These are phyloP conservation scores for Mimosa bimucronata DNA, from an alignment of 306 rosid species.

Conservation along the genomic window DNA sequence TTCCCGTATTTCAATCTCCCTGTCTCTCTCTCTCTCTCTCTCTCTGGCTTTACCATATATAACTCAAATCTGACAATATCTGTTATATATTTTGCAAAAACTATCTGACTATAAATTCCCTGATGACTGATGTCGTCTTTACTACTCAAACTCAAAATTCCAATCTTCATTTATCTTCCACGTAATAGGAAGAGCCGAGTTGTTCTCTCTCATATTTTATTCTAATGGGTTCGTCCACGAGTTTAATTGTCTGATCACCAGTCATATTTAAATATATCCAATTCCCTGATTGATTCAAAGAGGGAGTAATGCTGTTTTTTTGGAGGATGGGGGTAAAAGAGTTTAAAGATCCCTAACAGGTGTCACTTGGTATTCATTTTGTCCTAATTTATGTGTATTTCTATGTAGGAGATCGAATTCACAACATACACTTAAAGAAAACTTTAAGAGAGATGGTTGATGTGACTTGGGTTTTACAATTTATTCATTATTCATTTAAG, in stretches of 20 bases:
- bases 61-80: slow-evolving; percentile 26
- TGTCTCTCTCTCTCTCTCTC: slow-evolving; percentile 38
- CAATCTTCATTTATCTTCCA: slow-evolving; percentile 20
- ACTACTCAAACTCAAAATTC: slow-evolving; percentile 59
- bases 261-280: neutral
- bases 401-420: too few species aligned
- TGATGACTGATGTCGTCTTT: slow-evolving; percentile 45
- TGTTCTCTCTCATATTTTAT: neutral
- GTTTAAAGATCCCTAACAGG: neutral
- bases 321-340: neutral
- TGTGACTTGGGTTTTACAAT: neutral
- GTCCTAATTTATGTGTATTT: too few species aligned
- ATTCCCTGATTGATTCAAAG: neutral
- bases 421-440: too few species aligned
- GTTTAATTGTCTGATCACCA: neutral
- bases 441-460: too few species aligned
- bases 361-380: neutral
- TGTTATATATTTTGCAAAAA: slow-evolving; percentile 1
- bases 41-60: slow-evolving; percentile 32
- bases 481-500: neutral
- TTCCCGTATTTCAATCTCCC: slow-evolving; percentile 39
- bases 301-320: neutral
- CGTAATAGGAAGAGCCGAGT: neutral
- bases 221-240: neutral
- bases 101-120: slow-evolving; percentile 37